Evolutionary conservation across 2,329 filamentous ascomycete genomes (phyloP).

Genomic region (Bertia moriformis): DNA sequence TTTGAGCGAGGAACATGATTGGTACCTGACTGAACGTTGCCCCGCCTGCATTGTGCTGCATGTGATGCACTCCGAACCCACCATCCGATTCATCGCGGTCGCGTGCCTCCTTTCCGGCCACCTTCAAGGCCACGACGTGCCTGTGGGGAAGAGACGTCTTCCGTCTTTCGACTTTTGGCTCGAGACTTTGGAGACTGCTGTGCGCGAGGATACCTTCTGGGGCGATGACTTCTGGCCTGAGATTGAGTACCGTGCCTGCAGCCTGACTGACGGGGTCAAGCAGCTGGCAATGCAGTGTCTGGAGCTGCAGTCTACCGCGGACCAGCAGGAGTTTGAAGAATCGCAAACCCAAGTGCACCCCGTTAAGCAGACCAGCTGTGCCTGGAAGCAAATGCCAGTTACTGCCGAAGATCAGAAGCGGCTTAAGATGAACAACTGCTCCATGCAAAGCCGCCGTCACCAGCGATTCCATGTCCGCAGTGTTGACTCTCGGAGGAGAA

Average conservation of each 20-base stretch:
- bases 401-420: too few relatives aligned
- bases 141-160: conserved; percentile 7
- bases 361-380: too few relatives aligned
- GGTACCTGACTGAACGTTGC: conserved; percentile 39
- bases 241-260: conserved; percentile 20
- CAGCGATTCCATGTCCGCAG: too few relatives aligned
- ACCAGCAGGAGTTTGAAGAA: too few relatives aligned
- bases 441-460: too few relatives aligned
- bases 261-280: conserved; percentile 19
- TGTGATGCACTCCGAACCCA: conserved; percentile 25
- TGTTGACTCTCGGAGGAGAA: too few relatives aligned
- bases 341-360: too few relatives aligned
- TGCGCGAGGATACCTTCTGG: conserved; percentile 25
- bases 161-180: conserved; percentile 21
- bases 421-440: too few relatives aligned
- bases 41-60: conserved; percentile 27
- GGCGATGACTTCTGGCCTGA: conserved; percentile 22
- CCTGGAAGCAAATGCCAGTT: too few relatives aligned
- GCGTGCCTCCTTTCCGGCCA: conserved; percentile 20
- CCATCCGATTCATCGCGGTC: conserved; percentile 23
- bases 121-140: conserved; percentile 9
- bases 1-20: conserved; percentile 37
- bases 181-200: conserved; percentile 17
- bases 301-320: conserved; percentile 11
- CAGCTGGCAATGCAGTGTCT: conserved; percentile 20